Evolutionary conservation across 345 rosid genomes (phyloP), one percentile per base, ranked within the genome.

Genomic region (Populus davidiana): DNA sequence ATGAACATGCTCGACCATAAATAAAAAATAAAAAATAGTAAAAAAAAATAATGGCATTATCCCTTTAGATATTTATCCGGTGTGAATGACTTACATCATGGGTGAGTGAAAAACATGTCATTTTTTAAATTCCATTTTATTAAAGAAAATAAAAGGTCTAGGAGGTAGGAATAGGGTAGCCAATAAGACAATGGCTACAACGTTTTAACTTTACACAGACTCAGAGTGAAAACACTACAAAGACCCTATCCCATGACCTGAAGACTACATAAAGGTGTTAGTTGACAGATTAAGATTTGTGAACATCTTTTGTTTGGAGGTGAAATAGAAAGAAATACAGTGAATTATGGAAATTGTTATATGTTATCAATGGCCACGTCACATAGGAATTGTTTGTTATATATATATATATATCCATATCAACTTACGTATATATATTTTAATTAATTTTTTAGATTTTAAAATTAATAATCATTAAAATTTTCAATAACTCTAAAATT

Each of bases 361-460:
- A 2, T 31, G 33, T 31, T 2, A 29, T 29, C 31, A 29, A 29
- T 29, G 33, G 33, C 33, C 33, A 2, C 33, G 33, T 31, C 33
- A 2, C 0, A 31, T 3, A 31, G 3, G 33, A 1, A 29, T 29
- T 29, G 2, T 2, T 29, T 29, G 31, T 2, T 31, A 29, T 29
- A 29, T 29, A 29, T 29, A 29, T 29, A 29, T 29, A 29, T 29
- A 29, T 29, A 29, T 29, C 29, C 29, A 0, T 2, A 31, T 2
- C 2, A 2, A 1, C 2, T 31, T 31, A 0, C 2, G 0, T 31
- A 0, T 31, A n/a, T n/a, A n/a, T n/a, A 31, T 0, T 1, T 31
- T 31, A 31, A 31, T 3, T 31, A 31, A 31, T 31, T 0, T 31
- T 31, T 2, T 0, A 0, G 0, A 2, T 29, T 31, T 1, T 31